Evolutionary conservation across 192 early-diverging fungal genomes (phyloP).

Genomic region (Coemansia javaensis): DNA sequence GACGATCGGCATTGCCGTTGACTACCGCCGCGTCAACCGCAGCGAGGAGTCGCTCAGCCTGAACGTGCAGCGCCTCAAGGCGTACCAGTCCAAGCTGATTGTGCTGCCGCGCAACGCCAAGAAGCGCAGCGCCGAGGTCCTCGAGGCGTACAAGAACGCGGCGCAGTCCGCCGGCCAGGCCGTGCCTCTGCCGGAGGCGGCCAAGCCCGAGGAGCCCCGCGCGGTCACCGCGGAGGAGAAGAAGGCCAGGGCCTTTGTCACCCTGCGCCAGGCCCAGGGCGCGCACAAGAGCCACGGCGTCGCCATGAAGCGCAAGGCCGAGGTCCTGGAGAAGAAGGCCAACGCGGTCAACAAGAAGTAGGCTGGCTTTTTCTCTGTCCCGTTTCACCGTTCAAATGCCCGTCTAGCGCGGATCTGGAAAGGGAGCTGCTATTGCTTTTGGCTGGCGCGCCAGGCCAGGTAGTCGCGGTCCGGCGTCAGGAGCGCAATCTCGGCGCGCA

Average conservation of each 20-base stretch:
- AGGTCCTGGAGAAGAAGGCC: constrained; percentile 41
- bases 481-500: constrained; percentile 14
- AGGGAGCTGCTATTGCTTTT: no score
- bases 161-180: constrained; percentile 38
- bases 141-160: constrained; percentile 48
- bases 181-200: constrained; percentile 18
- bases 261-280: constrained; percentile 50
- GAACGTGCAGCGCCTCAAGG: constrained; percentile 91
- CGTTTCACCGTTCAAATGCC: no score
- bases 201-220: constrained; percentile 46
- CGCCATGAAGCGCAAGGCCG: constrained; percentile 33
- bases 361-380: constrained; percentile 6
- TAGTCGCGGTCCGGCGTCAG: constrained; percentile 39
- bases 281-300: constrained; percentile 39
- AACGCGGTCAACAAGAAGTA: constrained; percentile 53
- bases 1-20: constrained; percentile 93
- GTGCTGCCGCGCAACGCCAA: constrained; percentile 93
- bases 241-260: constrained; percentile 40
- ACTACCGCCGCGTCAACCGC: constrained; percentile 94
- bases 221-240: constrained; percentile 56
- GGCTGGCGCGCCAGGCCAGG: constrained; percentile 22
- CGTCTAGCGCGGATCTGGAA: no score
- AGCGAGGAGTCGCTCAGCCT: constrained; percentile 88
- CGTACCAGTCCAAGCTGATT: constrained; percentile 91
- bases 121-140: constrained; percentile 62